A percentile compares a stretch with the other conserved stretches of the same genome.
Conservation (phyloP, 2,329 filamentous ascomycete genomes). For the Daldinia eschscholtzii region DNA sequence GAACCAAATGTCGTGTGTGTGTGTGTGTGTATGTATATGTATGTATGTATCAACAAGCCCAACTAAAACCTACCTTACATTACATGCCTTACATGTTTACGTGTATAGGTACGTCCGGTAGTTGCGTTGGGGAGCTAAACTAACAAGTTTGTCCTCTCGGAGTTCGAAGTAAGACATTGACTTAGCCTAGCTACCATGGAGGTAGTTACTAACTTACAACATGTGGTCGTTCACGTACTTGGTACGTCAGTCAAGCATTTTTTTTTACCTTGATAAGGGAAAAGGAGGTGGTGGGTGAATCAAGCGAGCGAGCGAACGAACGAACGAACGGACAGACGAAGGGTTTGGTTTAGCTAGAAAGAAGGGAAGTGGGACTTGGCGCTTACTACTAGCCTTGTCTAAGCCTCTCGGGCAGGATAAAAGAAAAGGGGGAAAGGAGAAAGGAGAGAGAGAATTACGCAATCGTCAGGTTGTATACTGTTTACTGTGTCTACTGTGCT, state of each 20-base stretch:
- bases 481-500: neutral
- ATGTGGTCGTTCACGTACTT: slow-evolving; percentile 13
- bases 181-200: neutral
- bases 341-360: slow-evolving; percentile 18
- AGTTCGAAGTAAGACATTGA: neutral
- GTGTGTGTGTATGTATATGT: neutral
- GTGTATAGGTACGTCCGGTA: neutral
- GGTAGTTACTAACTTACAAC: neutral
- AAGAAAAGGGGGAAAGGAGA: neutral
- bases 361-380: slow-evolving; percentile 23
- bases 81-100: no score
- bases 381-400: slow-evolving; percentile 42
- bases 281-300: slow-evolving; percentile 1
- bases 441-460: slow-evolving; percentile 26
- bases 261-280: slow-evolving; percentile 22
- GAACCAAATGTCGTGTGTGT: neutral
- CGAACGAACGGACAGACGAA: neutral
- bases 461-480: slow-evolving; percentile 21
- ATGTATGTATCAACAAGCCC: neutral
- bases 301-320: no score
- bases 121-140: neutral
- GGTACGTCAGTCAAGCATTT: neutral
- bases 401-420: slow-evolving; percentile 22
- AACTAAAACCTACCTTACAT: no score
- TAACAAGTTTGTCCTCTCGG: neutral